phyloP scores from a whole-genome alignment of 257 asterid genomes.

The Solanum virginianum region DNA sequence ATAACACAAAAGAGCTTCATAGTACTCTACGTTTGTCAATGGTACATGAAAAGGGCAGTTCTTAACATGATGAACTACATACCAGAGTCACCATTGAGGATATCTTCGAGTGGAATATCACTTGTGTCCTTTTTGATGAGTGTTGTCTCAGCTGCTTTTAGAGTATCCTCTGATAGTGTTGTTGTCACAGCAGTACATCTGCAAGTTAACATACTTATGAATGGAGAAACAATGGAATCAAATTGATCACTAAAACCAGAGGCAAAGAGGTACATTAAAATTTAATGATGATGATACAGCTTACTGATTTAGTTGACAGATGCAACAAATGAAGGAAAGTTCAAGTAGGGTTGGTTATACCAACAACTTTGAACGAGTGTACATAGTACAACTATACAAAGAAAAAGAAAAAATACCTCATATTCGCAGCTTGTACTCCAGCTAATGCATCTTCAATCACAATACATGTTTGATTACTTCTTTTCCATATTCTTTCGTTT shows the following conservation, averaged over 20 bases:
- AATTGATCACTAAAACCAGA: neutral
- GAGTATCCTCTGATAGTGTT: slow-evolving; percentile 53
- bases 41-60: slow-evolving; percentile 22
- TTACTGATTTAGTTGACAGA: neutral
- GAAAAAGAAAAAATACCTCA: slow-evolving; percentile 48
- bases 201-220: slow-evolving; percentile 12
- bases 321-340: neutral
- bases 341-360: neutral
- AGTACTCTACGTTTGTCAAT: slow-evolving; percentile 15
- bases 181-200: slow-evolving; percentile 98
- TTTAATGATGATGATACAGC: neutral
- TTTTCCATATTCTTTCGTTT: neutral
- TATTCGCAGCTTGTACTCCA: slow-evolving; percentile 90
- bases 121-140: slow-evolving; percentile 78
- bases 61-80: slow-evolving; percentile 49
- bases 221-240: neutral
- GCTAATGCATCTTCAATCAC: slow-evolving; percentile 99
- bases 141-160: slow-evolving; percentile 62
- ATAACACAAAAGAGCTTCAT: slow-evolving; percentile 17
- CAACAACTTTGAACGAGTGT: neutral
- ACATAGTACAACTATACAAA: slow-evolving; percentile 3
- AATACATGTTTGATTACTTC: neutral
- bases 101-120: slow-evolving; percentile 68
- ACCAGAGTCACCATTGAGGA: slow-evolving; percentile 89
- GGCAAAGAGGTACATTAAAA: neutral